phyloP scores from a whole-genome alignment of 495 filamentous ascomycete genomes.

The Talaromyces stipitatus region DNA sequence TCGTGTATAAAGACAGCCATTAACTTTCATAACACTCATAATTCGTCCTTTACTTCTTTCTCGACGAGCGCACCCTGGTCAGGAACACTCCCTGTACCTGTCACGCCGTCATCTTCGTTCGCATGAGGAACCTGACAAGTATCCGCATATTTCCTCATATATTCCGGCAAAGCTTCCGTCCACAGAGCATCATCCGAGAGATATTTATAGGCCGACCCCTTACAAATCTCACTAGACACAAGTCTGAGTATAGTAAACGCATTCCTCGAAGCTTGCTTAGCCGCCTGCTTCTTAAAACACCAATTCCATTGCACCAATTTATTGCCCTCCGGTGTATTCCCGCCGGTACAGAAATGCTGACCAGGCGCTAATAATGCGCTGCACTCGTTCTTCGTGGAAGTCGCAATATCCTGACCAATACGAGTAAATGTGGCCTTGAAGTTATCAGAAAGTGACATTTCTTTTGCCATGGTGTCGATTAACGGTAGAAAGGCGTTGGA shows the following conservation, averaged over 20 bases:
- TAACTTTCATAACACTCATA: slow-evolving; percentile 10
- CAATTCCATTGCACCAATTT: slow-evolving; percentile 31
- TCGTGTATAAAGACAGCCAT: not conserved
- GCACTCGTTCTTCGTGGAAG: slow-evolving; percentile 27
- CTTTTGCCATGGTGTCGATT: slow-evolving; percentile 28
- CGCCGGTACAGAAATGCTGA: slow-evolving; percentile 31
- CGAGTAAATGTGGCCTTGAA: slow-evolving; percentile 5
- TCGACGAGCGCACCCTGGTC: no score
- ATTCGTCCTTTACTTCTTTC: slow-evolving; percentile 14
- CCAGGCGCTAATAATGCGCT: slow-evolving; percentile 27
- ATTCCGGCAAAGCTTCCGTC: slow-evolving; percentile 33
- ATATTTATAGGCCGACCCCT: slow-evolving; percentile 23
- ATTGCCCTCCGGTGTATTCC: slow-evolving; percentile 11
- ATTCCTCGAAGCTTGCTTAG: slow-evolving; percentile 27
- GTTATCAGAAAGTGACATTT: slow-evolving; percentile 6
- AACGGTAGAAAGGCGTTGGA: slow-evolving; percentile 36
- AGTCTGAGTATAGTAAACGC: slow-evolving; percentile 28
- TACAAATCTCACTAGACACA: slow-evolving; percentile 31
- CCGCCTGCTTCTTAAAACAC: slow-evolving; percentile 36
- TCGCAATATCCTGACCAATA: slow-evolving; percentile 35
- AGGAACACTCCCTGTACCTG: no score
- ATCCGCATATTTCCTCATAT: slow-evolving; percentile 36
- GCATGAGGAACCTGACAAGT: slow-evolving; percentile 18
- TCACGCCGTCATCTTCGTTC: not conserved
- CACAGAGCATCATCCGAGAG: slow-evolving; percentile 29